These are phyloP conservation scores for Gossypium davidsonii DNA, from an alignment of 441 rosid genomes.

Conservation along the genomic window DNA sequence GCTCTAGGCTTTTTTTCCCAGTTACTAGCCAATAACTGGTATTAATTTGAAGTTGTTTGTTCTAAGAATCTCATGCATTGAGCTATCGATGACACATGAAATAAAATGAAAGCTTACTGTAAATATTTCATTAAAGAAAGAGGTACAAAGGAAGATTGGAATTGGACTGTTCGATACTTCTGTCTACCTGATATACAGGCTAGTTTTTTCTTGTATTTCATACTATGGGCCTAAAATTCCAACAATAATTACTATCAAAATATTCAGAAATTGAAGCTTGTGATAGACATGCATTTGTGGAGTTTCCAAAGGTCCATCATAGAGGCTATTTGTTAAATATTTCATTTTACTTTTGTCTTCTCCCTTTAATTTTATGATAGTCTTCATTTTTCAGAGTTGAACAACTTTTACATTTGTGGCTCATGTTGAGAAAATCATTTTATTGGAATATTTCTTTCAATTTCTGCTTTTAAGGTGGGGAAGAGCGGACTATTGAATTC, in stretches of 20 bases:
- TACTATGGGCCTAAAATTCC: not conserved
- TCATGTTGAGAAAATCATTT: conserved; percentile 11
- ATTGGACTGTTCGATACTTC: not conserved
- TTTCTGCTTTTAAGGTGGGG: conserved; percentile 61
- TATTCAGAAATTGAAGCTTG: not conserved
- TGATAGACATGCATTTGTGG: not conserved
- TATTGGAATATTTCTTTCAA: not conserved
- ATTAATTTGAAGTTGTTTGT: not conserved
- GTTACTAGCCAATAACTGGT: not conserved
- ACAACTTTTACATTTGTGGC: not conserved
- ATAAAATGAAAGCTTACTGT: not conserved
- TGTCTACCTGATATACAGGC: not conserved
- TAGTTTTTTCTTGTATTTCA: not conserved
- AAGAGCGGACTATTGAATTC: conserved; percentile 80
- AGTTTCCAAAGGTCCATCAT: not conserved
- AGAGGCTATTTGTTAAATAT: not conserved
- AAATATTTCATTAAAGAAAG: not conserved
- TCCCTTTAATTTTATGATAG: not conserved
- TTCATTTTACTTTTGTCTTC: not conserved
- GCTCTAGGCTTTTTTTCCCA: not conserved
- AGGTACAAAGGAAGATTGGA: not conserved
- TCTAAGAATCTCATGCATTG: not conserved
- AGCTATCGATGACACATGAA: not conserved
- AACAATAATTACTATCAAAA: not conserved
- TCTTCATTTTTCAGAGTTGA: not conserved